Conservation (phyloP, 2,329 filamentous ascomycete genomes). For the Aspergillus carbonarius region DNA sequence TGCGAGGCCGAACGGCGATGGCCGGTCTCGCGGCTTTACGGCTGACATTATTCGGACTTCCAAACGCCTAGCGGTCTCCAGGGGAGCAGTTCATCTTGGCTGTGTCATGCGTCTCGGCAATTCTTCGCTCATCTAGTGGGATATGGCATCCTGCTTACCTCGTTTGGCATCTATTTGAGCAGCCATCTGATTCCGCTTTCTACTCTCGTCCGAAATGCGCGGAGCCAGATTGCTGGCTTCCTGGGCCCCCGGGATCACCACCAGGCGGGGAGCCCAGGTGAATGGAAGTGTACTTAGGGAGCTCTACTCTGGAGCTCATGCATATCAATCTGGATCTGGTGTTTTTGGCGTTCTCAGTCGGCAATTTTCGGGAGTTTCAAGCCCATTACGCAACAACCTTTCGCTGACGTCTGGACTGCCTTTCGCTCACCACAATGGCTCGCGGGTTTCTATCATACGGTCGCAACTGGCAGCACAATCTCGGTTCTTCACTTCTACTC, state of each 20-base stretch:
- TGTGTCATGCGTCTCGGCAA: constrained; percentile 20
- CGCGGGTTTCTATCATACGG: not conserved
- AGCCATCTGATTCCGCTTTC: constrained; percentile 22
- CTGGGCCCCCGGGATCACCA: constrained; percentile 32
- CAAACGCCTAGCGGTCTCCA: constrained; percentile 3
- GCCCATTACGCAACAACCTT: constrained; percentile 20
- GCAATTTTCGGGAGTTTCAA: constrained; percentile 26
- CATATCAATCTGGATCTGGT: not conserved
- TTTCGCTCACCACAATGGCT: constrained; percentile 16
- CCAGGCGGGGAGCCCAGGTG: constrained; percentile 25
- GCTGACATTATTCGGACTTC: not conserved
- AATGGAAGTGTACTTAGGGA: constrained; percentile 19
- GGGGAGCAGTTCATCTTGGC: constrained; percentile 2
- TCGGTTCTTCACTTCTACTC: constrained; percentile 30
- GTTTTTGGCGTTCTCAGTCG: constrained; percentile 16
- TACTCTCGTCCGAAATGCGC: constrained; percentile 40
- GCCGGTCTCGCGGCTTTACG: constrained; percentile 14
- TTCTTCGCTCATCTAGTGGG: constrained; percentile 19
- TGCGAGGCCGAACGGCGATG: constrained; percentile 17
- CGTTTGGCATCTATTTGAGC: constrained; percentile 28
- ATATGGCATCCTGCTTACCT: constrained; percentile 32
- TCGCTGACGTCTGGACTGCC: constrained; percentile 16
- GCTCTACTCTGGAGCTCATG: constrained; percentile 15
- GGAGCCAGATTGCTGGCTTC: constrained; percentile 40
- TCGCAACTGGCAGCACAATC: not conserved